Conservation (phyloP, 2,329 filamentous ascomycete species). For the Cyphellophora europaea region DNA sequence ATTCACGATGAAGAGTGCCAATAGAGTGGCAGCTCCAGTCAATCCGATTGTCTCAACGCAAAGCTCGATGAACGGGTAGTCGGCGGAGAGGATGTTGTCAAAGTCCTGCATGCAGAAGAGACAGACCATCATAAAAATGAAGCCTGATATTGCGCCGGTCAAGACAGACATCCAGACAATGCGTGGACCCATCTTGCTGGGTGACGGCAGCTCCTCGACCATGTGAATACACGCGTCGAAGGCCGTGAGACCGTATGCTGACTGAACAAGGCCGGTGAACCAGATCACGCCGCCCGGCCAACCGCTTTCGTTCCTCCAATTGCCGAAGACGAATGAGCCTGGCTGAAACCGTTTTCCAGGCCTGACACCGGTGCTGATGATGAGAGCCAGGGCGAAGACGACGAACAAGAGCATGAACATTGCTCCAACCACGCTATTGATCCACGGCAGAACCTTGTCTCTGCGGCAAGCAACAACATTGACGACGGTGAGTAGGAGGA, state of each 20-base stretch:
- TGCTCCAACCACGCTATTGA: slow-evolving; percentile 49
- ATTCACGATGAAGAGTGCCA: slow-evolving; percentile 45
- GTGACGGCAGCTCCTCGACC: slow-evolving; percentile 47
- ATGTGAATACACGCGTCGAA: slow-evolving; percentile 53
- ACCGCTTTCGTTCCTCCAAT: slow-evolving; percentile 43
- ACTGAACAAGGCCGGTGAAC: slow-evolving; percentile 49
- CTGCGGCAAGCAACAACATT: slow-evolving; percentile 45
- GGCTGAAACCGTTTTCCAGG: slow-evolving; percentile 34
- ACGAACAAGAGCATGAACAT: slow-evolving; percentile 45
- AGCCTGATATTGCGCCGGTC: slow-evolving; percentile 39
- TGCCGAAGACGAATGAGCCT: slow-evolving; percentile 43
- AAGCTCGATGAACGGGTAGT: slow-evolving; percentile 42
- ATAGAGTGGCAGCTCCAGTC: slow-evolving; percentile 39
- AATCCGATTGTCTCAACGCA: slow-evolving; percentile 31
- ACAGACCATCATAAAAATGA: slow-evolving; percentile 44
- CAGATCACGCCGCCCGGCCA: slow-evolving; percentile 48
- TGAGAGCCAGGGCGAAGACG: slow-evolving; percentile 40
- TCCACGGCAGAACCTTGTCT: slow-evolving; percentile 38
- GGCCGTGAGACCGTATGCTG: slow-evolving; percentile 47
- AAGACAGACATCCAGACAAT: slow-evolving; percentile 45
- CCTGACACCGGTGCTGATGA: slow-evolving; percentile 43
- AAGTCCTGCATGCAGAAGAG: slow-evolving; percentile 43
- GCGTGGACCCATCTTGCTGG: slow-evolving; percentile 40
- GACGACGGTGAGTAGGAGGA: slow-evolving; percentile 37
- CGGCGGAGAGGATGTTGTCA: slow-evolving; percentile 29